Evolutionary conservation across 495 filamentous ascomycete genomes (phyloP), one percentile per base, ranked within the genome.

Genomic region (Penicillium paxilli): DNA sequence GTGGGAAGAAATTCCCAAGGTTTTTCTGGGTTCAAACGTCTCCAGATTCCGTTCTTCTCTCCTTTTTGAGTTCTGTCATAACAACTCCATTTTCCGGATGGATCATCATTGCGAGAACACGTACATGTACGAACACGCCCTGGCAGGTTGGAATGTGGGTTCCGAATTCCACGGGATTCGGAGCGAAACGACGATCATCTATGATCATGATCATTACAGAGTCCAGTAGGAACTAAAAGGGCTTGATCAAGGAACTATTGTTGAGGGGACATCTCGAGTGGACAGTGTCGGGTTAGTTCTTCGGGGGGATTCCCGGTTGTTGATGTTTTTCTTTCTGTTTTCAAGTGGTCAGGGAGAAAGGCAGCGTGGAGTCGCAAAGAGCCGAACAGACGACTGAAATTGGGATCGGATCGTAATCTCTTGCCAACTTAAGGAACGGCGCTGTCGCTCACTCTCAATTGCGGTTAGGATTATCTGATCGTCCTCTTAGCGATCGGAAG

Each of bases 331-430:
- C n/a, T n/a, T n/a, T n/a, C n/a, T n/a, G n/a, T n/a, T n/a, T n/a
- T n/a, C n/a, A n/a, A 30, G 46, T 17, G 14, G 16, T 14, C 9
- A 10, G n/a, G n/a, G 35, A 23, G 21, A 42, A 11, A 23, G 6
- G 9, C 2, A 17, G 33, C 23, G 5, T 49, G 46, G 32, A 54
- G n/a, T 14, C 23, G 25, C 19, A 23, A 28, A 25, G 7, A 51
- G 35, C 28, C 41, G 42, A 41, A 46, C 54, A 47, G 30, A n/a
- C 47, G 40, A 47, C 51, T 54, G 62, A 66, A 68, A 68, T 67
- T 69, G 57, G 57, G 63, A 71, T 70, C 66, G 54, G 52, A 63
- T 64, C 57, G 59, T 60, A 58, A 57, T 57, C 60, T 69, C 68
- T 72, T 69, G 49, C 71, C 68, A 50, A 21, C 49, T 64, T 53